Evolutionary conservation across 192 early-diverging fungal species (phyloP).

Genomic region (Entophlyctis helioformis): DNA sequence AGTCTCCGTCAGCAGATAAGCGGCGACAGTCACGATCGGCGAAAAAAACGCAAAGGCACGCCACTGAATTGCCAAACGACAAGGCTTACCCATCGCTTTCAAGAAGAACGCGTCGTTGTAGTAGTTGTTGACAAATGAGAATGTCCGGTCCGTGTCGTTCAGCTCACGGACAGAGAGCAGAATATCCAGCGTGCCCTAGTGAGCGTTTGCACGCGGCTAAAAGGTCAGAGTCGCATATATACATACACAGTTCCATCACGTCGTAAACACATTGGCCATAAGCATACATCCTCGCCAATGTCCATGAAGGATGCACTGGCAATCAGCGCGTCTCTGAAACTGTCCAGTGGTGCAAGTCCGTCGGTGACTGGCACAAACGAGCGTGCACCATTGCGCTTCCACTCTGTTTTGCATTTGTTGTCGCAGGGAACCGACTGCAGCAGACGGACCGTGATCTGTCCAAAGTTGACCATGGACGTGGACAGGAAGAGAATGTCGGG

Average conservation of each 20-base stretch:
- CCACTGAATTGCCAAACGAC: too few species aligned
- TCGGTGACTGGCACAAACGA: too few species aligned
- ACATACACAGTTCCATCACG: not conserved
- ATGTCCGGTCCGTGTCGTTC: constrained; percentile 23
- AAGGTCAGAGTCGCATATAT: not conserved
- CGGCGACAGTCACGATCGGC: too few species aligned
- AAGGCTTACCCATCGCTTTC: constrained; percentile 50
- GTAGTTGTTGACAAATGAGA: constrained; percentile 74
- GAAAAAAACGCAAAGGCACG: too few species aligned
- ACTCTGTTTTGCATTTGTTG: too few species aligned
- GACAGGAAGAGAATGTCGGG: constrained; percentile 74
- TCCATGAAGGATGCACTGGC: constrained; percentile 67
- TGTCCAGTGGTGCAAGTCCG: too few species aligned
- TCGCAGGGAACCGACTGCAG: constrained; percentile 58
- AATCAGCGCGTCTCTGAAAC: too few species aligned
- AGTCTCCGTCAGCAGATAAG: too few species aligned
- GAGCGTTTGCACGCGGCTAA: too few species aligned
- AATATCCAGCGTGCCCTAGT: constrained; percentile 72
- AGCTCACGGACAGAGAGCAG: constrained; percentile 39
- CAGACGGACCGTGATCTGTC: constrained; percentile 47
- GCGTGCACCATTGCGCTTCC: too few species aligned
- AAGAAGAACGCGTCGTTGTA: constrained; percentile 92
- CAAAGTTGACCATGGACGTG: too few species aligned
- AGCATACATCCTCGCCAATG: constrained; percentile 74
- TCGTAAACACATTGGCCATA: constrained; percentile 2